Base-by-base conservation (phyloP, 2,329 filamentous ascomycete genomes). In the Coniochaeta sp. region DNA sequence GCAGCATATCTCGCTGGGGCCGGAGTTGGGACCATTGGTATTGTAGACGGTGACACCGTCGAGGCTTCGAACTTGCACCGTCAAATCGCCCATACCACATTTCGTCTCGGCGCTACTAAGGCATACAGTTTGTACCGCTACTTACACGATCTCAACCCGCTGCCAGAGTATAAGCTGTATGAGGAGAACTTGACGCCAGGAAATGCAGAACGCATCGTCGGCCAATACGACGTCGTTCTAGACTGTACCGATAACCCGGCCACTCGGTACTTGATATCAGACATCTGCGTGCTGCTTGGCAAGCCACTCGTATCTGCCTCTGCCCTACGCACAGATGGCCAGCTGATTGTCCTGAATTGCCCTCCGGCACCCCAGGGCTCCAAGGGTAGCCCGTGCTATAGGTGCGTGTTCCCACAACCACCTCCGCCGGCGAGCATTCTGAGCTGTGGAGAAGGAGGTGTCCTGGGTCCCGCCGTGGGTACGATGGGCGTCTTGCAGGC, bases 191-290 rank as follows among this genome's bases (percentile, higher is more conserved):
- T 97, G 16, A 85, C 83, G 0, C 81, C 91, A 0, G 76, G 84
- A 61, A 90, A 89, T 58, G 89, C 91, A 0, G 74, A 85, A 7
- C 72, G 78, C 0, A 85, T 91, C 44, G 84, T 96, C 60, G 74
- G 78, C 0, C 67, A 77, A 4, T 98, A 96, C 70, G 91, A 96
- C 67, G 67, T 97, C 0, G 85, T 98, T 1, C 85, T 99, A 14
- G 95, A 99, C 73, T 99, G 95, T 72, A 98, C 93, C 11, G 95
- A 99, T 73, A 92, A 93, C 65, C 93, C 95, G 0, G 89, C 90
- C 1, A 90, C 91, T 0, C 89, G 95, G 50, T 98, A 99, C 72
- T 83, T 98, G 54, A 90, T 98, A 64, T 96, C 91, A 0, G 95
- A 99, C 70, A 84, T 89, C 17, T 96, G 91, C 66, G 89, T 97